These are phyloP conservation scores for Rhamnella rubrinervis DNA, from an alignment of 331 rosid genomes.

Conservation along the genomic window DNA sequence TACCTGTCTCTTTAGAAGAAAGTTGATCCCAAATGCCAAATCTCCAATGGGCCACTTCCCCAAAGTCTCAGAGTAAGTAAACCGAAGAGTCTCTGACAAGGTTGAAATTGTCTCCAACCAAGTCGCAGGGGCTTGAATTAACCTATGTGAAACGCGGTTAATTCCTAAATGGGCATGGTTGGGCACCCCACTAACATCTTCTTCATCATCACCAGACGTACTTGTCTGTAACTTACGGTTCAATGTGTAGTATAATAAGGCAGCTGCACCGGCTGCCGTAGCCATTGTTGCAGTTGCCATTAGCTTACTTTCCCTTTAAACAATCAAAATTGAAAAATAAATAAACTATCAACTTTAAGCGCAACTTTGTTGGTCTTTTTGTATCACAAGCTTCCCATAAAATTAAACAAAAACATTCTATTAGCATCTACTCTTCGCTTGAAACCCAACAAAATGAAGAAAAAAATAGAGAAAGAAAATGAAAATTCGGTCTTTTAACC, in stretches of 20 bases:
- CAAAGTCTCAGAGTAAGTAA: constrained; percentile 93
- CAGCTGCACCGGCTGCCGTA: constrained; percentile 97
- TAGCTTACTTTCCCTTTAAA: constrained; percentile 46
- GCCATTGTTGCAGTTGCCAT: constrained; percentile 99
- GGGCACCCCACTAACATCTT: constrained; percentile 28
- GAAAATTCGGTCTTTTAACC: background rate
- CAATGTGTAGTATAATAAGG: constrained; percentile 75
- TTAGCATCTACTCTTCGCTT: background rate
- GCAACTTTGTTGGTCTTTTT: background rate
- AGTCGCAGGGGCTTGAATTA: constrained; percentile 88
- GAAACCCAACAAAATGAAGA: background rate
- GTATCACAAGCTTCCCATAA: background rate
- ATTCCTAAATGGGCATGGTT: constrained; percentile 40
- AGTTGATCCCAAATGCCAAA: constrained; percentile 89
- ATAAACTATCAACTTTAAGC: background rate
- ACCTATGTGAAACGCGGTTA: constrained; percentile 68
- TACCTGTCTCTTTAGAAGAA: constrained; percentile 92
- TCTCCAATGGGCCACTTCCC: constrained; percentile 99
- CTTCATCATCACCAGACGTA: constrained; percentile 41
- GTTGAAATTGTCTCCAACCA: constrained; percentile 94
- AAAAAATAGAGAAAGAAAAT: background rate
- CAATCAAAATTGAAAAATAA: background rate
- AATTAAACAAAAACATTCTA: too few relatives aligned
- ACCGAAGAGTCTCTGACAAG: constrained; percentile 84
- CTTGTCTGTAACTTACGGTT: constrained; percentile 60